phyloP scores from a whole-genome alignment of 495 filamentous ascomycete genomes.

The Cenococcum geophilum region DNA sequence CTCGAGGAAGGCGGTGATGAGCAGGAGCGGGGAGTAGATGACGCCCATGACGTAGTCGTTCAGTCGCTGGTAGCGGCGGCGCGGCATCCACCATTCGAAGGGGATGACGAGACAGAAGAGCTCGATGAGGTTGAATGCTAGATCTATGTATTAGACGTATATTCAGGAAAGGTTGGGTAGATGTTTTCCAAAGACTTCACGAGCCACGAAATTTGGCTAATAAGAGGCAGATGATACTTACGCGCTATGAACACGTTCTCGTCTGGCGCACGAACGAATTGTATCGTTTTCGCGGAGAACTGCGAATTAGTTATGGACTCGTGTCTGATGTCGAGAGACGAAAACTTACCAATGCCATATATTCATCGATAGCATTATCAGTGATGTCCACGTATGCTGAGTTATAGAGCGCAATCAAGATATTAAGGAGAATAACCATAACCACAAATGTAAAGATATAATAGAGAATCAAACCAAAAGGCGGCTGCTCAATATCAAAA shows the following conservation, averaged over 20 bases:
- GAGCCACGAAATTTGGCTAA: too few relatives aligned
- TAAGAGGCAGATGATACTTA: background rate
- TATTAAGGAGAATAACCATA: slow-evolving; percentile 84
- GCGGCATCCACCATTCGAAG: slow-evolving; percentile 91
- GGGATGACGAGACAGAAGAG: slow-evolving; percentile 71
- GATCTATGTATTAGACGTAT: too few relatives aligned
- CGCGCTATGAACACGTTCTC: slow-evolving; percentile 92
- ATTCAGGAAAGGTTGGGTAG: background rate
- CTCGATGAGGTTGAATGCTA: slow-evolving; percentile 83
- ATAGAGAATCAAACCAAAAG: slow-evolving; percentile 44
- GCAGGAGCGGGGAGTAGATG: slow-evolving; percentile 77
- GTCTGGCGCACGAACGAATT: slow-evolving; percentile 92
- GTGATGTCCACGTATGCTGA: slow-evolving; percentile 94
- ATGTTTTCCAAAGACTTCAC: background rate
- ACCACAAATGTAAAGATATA: slow-evolving; percentile 97
- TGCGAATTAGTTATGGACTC: background rate
- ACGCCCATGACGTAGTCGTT: slow-evolving; percentile 84
- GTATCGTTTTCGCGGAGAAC: slow-evolving; percentile 81
- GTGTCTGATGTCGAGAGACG: background rate
- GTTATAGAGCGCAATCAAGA: slow-evolving; percentile 95
- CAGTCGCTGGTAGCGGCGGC: slow-evolving; percentile 59
- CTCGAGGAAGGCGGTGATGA: slow-evolving; percentile 74
- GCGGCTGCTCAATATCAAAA: slow-evolving; percentile 18
- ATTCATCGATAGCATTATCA: slow-evolving; percentile 89
- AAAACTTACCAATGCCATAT: slow-evolving; percentile 60